Percentiles rank a stretch among this genome's conserved stretches.
Evolutionary conservation across 345 rosid species (phyloP).

Genomic region (Pistacia atlantica): DNA sequence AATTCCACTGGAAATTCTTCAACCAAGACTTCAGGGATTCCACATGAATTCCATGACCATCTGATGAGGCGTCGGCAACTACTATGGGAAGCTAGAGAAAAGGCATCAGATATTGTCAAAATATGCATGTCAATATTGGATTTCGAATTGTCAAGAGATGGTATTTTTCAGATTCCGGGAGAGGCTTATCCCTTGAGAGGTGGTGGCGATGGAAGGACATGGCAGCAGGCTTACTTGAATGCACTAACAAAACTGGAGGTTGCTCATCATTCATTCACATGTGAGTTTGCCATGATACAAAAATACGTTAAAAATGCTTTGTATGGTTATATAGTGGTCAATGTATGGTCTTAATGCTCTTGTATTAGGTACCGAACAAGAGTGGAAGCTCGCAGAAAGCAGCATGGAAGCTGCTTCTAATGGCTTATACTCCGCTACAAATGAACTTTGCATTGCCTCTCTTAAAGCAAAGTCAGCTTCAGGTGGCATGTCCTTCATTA

Average conservation of each 20-base stretch:
- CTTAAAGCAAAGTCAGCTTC: conserved; percentile 84
- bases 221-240: conserved; percentile 80
- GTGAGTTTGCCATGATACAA: conserved; percentile 47
- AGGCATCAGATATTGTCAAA: conserved; percentile 68
- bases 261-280: conserved; percentile 73
- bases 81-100: conserved; percentile 78
- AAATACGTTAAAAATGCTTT: conserved; percentile 23
- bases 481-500: conserved; percentile 46
- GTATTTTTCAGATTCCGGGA: conserved; percentile 61
- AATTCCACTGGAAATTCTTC: conserved; percentile 62
- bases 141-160: conserved; percentile 91
- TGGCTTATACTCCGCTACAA: conserved; percentile 70
- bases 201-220: conserved; percentile 57
- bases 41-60: conserved; percentile 83
- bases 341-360: conserved; percentile 19
- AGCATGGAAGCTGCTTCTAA: conserved; percentile 79
- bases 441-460: conserved; percentile 73
- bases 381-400: conserved; percentile 83
- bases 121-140: conserved; percentile 77
- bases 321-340: conserved; percentile 7
- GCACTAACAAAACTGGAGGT: conserved; percentile 70
- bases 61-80: conserved; percentile 67
- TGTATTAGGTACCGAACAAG: conserved; percentile 68
- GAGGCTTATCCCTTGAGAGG: conserved; percentile 46
- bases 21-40: conserved; percentile 74